Base-by-base conservation (phyloP, 768 basidiomycete species). In the Suillus brevipes region DNA sequence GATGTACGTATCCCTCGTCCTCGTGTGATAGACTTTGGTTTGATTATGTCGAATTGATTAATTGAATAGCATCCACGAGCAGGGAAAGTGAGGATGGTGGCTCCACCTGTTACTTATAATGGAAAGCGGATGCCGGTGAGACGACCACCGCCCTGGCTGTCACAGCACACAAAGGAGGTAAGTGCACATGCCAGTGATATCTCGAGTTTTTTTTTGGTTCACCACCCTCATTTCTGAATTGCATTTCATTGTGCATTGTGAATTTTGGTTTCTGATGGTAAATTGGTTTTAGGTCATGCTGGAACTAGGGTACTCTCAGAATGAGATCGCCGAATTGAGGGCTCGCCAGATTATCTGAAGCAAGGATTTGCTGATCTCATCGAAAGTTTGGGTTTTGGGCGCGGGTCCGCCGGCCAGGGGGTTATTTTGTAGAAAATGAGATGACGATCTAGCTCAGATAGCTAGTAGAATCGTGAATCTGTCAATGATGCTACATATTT, bases 121-220 rank as follows among this genome's bases (percentile, higher is more conserved):
- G 93, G 93, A 20, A 79, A 82, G 75, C 87, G 87, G 70, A 92
- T 93, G 87, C 83, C 85, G 37, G 84, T 94, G 49, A 82, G 80
- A 58, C 83, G 85, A 64, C 85, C 92, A n/a, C 93, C 94, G 13
- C 94, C 94, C n/a, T 94, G 88, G 83, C 81, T 93, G 28, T 92
- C 91, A 61, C 86, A 95, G 69, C 94, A 95, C 75, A 95, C 93
- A 16, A 80, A 78, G 4, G 90, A 94, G 85, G 90, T 89, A 73
- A 52, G 77, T 59, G 58, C 40, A 20, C 38, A 23, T 59, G 57
- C 25, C 38, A 59, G 38, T 40, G 40, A 59, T 38, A 59, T 59
- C 57, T 58, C 23, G 36, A 37, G 12, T 36, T 37, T 38, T n/a
- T 56, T 57, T 37, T 40, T 23, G 45, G 40, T 40, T 25, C 57